Percentiles rank a stretch among this genome's conserved stretches.
Conservation (phyloP, 2,329 filamentous ascomycete genomes). For the Fusarium newnesense region DNA sequence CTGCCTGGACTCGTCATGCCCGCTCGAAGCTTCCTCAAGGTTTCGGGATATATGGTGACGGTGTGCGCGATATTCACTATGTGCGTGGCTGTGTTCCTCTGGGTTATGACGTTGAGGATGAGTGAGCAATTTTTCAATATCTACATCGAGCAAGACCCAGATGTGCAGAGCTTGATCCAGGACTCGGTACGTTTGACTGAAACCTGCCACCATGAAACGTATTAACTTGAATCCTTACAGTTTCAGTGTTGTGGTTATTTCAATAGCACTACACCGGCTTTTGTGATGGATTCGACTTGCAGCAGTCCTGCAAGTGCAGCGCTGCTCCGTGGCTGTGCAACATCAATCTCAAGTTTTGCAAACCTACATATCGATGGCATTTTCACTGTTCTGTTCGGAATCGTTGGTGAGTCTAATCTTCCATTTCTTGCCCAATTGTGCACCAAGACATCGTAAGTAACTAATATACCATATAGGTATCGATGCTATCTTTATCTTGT, state of each 20-base stretch:
- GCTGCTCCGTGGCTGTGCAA: constrained; percentile 75
- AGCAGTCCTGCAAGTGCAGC: constrained; percentile 76
- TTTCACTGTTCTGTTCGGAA: constrained; percentile 83
- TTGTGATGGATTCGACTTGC: constrained; percentile 75
- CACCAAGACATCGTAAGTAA: not conserved
- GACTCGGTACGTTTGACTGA: constrained; percentile 63
- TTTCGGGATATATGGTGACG: constrained; percentile 73
- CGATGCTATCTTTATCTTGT: constrained; percentile 74
- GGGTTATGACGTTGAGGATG: constrained; percentile 78
- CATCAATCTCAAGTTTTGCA: constrained; percentile 73
- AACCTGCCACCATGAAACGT: not conserved
- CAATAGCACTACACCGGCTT: constrained; percentile 77
- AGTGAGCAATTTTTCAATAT: constrained; percentile 69
- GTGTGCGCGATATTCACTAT: constrained; percentile 72
- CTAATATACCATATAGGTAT: constrained; percentile 55
- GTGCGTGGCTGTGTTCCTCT: constrained; percentile 72
- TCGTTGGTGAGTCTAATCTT: constrained; percentile 67
- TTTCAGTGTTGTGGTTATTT: constrained; percentile 85
- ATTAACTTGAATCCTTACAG: constrained; percentile 51
- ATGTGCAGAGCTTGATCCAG: constrained; percentile 76
- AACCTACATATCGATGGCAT: constrained; percentile 79
- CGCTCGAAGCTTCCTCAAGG: constrained; percentile 75
- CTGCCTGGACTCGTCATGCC: constrained; percentile 77
- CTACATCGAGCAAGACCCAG: constrained; percentile 67
- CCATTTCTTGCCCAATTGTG: not conserved